Evolutionary conservation across 805 yeast species (phyloP).

Genomic region (Metschnikowia aberdeeniae): DNA sequence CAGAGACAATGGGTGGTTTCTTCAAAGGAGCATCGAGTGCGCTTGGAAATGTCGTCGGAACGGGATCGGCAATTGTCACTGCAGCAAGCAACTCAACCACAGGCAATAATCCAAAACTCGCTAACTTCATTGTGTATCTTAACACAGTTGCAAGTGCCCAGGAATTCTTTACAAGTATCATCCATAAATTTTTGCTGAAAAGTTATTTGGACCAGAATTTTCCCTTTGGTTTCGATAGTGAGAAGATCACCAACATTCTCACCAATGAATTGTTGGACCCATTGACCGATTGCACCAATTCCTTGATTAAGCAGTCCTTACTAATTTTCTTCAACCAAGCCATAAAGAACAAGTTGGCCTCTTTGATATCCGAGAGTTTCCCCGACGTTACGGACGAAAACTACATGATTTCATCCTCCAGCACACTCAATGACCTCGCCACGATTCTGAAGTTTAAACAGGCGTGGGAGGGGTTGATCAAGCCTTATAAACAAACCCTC

Average conservation of each 20-base stretch:
- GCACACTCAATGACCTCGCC: constrained; percentile 26
- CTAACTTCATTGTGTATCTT: constrained; percentile 60
- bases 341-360: constrained; percentile 41
- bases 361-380: constrained; percentile 41
- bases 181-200: constrained; percentile 36
- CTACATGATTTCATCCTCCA: constrained; percentile 28
- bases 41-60: constrained; percentile 40
- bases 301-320: constrained; percentile 34
- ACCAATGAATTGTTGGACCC: constrained; percentile 31
- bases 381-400: constrained; percentile 31
- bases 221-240: constrained; percentile 37
- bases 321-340: constrained; percentile 47
- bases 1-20: constrained; percentile 35
- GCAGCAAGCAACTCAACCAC: constrained; percentile 24
- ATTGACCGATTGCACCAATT: constrained; percentile 25
- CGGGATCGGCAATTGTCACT: constrained; percentile 21
- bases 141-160: constrained; percentile 69
- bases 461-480: constrained; percentile 61
- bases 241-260: constrained; percentile 29
- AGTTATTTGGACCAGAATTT: constrained; percentile 24
- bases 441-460: constrained; percentile 47
- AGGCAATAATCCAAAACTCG: constrained; percentile 46
- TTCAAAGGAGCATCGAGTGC: constrained; percentile 44
- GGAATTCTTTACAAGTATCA: constrained; percentile 51
- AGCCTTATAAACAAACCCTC: constrained; percentile 61